Conservation (phyloP, 1,139 yeast species). For the Taiozyma onychis region DNA sequence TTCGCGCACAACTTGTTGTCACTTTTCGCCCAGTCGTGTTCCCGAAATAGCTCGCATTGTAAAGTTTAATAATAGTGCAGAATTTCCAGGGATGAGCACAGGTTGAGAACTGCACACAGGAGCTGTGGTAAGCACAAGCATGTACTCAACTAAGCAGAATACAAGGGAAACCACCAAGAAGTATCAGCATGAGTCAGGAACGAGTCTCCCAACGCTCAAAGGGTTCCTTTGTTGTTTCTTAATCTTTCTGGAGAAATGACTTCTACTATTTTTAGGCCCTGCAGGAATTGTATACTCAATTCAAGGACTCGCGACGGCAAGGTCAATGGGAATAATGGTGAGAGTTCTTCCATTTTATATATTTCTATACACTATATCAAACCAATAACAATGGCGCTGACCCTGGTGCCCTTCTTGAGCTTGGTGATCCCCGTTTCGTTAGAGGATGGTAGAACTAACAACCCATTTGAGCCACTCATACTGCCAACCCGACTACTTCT, state of each 20-base stretch:
- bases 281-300: background rate
- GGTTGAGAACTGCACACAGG: background rate
- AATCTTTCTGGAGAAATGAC: background rate
- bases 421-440: conserved; percentile 4
- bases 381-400: conserved; percentile 24
- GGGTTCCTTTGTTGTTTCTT: background rate
- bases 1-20: no score
- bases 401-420: conserved; percentile 13
- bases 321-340: background rate
- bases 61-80: background rate
- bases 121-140: background rate
- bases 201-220: no score
- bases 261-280: background rate
- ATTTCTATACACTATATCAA: conserved; percentile 1
- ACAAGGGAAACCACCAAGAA: no score
- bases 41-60: background rate
- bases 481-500: conserved; percentile 44
- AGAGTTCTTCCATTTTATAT: no score
- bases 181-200: no score
- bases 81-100: background rate
- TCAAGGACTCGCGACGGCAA: background rate
- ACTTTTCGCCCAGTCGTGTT: background rate
- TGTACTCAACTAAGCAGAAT: no score
- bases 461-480: conserved; percentile 38
- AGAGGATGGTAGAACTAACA: conserved; percentile 35